Evolutionary conservation across 495 filamentous ascomycete genomes (phyloP), one percentile per base, ranked within the genome.

Genomic region (Hypoxylon intermedium): DNA sequence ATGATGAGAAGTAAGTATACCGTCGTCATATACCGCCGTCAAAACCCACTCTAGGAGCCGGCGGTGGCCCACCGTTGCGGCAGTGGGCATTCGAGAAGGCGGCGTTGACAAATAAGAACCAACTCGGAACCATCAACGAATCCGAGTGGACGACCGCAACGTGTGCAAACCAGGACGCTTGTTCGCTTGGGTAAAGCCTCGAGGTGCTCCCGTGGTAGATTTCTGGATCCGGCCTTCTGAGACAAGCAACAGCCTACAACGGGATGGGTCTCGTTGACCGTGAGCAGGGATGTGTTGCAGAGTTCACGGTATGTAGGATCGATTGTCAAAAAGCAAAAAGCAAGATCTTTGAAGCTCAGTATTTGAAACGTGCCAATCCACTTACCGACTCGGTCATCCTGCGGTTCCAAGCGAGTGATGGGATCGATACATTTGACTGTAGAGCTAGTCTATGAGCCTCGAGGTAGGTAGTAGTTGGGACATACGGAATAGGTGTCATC

Each of bases 341-440:
- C n/a, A n/a, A n/a, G n/a, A n/a, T n/a, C n/a, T n/a, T n/a, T n/a
- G n/a, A n/a, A n/a, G n/a, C n/a, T n/a, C n/a, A n/a, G n/a, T n/a
- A 21, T 16, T 55, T 55, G 52, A 51, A 38, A 62, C 45, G 37
- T 49, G 45, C 30, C 38, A 51, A 41, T 38, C 30, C 36, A 51
- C 46, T 26, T 43, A 24, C 26, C 19, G 26, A 45, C 56, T 36
- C 23, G 33, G 9, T 24, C 49, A 43, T 24, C 9, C 23, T 53
- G 31, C 33, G 37, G 43, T 21, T 53, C 7, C 16, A 15, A 24
- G 31, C 46, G 11, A 45, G 30, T 37, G 18, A 37, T 13, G 12
- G 9, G 57, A 26, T 41, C 15, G 26, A 41, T 33, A 34, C 36
- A 41, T 31, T 46, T 53, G 38, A 40, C 56, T 28, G n/a, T n/a